A percentile compares a stretch with the other conserved stretches of the same genome.
These are phyloP conservation scores for Xenoacremonium recifei DNA, from an alignment of 2,329 filamentous ascomycete genomes.

Conservation along the genomic window DNA sequence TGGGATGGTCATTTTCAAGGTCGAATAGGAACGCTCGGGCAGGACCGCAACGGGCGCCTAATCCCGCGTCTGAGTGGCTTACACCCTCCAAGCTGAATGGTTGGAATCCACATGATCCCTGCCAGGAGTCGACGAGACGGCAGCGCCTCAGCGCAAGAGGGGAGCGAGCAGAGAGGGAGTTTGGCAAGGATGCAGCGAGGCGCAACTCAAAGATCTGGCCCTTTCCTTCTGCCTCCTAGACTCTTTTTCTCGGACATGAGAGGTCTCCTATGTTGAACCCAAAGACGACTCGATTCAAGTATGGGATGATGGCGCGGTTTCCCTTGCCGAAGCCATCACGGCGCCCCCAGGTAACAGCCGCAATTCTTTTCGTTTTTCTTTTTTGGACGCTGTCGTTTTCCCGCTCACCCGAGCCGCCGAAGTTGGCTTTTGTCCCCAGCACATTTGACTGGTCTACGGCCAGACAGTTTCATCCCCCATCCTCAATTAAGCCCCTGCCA, in stretches of 20 bases:
- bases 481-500: constrained; percentile 31
- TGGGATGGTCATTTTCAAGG: no score
- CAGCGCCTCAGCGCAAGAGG: no score
- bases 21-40: no score
- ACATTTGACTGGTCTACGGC: constrained; percentile 31
- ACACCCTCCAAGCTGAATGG: no score
- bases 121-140: no score
- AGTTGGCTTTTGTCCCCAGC: constrained; percentile 20
- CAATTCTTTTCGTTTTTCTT: constrained; percentile 18
- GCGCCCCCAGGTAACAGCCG: constrained; percentile 17
- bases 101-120: no score
- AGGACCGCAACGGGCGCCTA: no score
- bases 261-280: not conserved
- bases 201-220: not conserved
- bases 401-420: no score
- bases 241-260: not conserved
- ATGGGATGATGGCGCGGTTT: constrained; percentile 20
- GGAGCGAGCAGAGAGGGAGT: no score
- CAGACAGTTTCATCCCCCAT: constrained; percentile 27
- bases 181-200: no score
- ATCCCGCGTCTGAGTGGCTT: no score
- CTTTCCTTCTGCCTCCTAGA: not conserved
- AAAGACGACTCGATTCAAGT: not conserved
- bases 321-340: constrained; percentile 22
- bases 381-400: constrained; percentile 20